Conservation (phyloP, 2,329 filamentous ascomycete species). For the Alternaria gansuensis region DNA sequence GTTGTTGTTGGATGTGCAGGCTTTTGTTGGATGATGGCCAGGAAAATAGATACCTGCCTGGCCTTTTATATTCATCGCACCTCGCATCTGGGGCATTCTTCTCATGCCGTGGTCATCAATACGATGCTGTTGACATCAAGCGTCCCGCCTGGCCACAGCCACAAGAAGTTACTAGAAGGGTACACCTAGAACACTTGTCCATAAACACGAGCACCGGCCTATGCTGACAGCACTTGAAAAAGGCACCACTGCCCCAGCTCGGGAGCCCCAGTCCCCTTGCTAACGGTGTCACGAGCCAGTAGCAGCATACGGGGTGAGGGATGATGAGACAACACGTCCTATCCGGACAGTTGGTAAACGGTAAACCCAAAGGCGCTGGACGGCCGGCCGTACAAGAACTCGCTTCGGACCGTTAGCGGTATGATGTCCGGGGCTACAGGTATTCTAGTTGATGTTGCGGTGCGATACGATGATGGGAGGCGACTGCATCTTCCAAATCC, state of each 20-base stretch:
- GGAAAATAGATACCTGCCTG: background rate
- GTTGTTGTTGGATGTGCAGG: slow-evolving; percentile 8
- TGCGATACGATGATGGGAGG: background rate
- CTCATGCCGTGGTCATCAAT: slow-evolving; percentile 3
- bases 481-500: background rate
- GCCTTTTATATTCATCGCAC: slow-evolving; percentile 12
- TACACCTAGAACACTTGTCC: background rate
- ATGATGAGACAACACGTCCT: background rate
- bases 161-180: background rate
- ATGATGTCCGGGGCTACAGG: background rate
- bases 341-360: background rate
- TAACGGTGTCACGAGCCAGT: background rate
- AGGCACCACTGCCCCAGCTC: slow-evolving; percentile 1
- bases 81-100: slow-evolving; percentile 1
- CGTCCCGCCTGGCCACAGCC: background rate
- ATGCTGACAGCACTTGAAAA: slow-evolving; percentile 1
- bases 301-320: slow-evolving; percentile 1
- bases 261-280: background rate
- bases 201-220: slow-evolving; percentile 7
- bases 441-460: background rate
- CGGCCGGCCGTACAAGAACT: slow-evolving; percentile 3
- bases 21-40: slow-evolving; percentile 14
- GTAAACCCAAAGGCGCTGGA: background rate
- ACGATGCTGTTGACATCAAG: slow-evolving; percentile 15
- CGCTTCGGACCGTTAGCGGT: background rate